A percentile compares a stretch with the other conserved stretches of the same genome.
phyloP scores from a whole-genome alignment of 2,329 filamentous ascomycete species.

The Diaporthe citriasiana region DNA sequence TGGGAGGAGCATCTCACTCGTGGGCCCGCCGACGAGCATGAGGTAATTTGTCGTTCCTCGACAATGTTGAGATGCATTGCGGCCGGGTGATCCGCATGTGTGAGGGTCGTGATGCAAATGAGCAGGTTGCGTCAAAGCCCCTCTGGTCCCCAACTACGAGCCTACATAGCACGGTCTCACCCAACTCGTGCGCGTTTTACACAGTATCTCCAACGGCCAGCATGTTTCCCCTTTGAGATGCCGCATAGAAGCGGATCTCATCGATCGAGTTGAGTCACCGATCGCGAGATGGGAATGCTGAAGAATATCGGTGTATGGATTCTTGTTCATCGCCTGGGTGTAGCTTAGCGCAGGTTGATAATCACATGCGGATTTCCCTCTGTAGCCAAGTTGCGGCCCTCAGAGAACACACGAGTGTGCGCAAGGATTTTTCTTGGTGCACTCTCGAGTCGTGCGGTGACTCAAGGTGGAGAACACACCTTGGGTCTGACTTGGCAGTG shows the following conservation, averaged over 20 bases:
- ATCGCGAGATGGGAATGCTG: neutral
- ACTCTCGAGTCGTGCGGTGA: slow-evolving; percentile 11
- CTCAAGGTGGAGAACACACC: slow-evolving; percentile 16
- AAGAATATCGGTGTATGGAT: slow-evolving; percentile 21
- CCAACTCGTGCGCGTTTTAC: slow-evolving; percentile 9
- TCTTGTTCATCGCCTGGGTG: neutral
- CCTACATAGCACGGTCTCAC: neutral
- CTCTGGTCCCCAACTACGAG: neutral
- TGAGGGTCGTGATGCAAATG: neutral
- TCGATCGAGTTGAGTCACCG: slow-evolving; percentile 2
- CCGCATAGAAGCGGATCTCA: neutral
- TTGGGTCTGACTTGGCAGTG: slow-evolving; percentile 16
- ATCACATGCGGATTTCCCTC: too few species aligned
- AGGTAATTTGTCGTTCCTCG: slow-evolving; percentile 9
- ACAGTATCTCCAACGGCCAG: neutral
- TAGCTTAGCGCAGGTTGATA: neutral
- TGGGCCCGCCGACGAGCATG: slow-evolving; percentile 21
- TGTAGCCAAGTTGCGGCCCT: too few species aligned
- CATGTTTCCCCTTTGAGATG: neutral
- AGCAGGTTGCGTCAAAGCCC: too few species aligned
- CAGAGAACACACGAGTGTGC: neutral
- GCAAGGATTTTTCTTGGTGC: neutral
- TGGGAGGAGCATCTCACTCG: slow-evolving; percentile 8
- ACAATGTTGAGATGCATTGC: slow-evolving; percentile 4
- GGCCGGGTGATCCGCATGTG: slow-evolving; percentile 14